Evolutionary conservation across 306 rosid genomes (phyloP).

Genomic region (Quercus agrifolia): DNA sequence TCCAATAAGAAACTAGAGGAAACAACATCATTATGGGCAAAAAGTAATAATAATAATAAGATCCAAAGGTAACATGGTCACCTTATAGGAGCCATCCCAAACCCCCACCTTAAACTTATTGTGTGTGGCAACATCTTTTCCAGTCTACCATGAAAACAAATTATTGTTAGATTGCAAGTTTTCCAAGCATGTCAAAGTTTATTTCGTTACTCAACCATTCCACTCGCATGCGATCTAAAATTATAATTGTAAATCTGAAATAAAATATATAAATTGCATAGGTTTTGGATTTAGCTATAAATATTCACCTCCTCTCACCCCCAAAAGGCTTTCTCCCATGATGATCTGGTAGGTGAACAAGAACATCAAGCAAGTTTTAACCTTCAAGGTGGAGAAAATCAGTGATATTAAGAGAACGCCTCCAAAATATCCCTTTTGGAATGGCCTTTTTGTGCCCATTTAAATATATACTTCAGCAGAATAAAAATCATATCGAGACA

Average conservation of each 20-base stretch:
- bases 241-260: background rate
- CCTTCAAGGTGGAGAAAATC: too few species aligned
- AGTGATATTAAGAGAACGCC: too few species aligned
- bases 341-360: slow-evolving; percentile 92
- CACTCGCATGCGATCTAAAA: background rate
- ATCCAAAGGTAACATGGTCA: too few species aligned
- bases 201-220: slow-evolving; percentile 9
- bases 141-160: slow-evolving; percentile 51
- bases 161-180: background rate
- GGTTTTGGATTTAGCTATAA: background rate
- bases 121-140: slow-evolving; percentile 85
- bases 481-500: too few species aligned
- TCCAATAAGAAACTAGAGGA: too few species aligned
- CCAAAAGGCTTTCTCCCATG: slow-evolving; percentile 74
- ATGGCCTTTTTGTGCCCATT: too few species aligned
- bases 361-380: slow-evolving; percentile 10
- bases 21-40: too few species aligned
- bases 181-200: too few species aligned
- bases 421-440: too few species aligned
- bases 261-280: background rate
- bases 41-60: too few species aligned
- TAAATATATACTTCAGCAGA: too few species aligned
- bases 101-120: background rate
- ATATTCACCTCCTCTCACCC: slow-evolving; percentile 67
- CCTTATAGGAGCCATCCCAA: too few species aligned